Evolutionary conservation across 176 grass and related monocot genomes (phyloP), one percentile per base, ranked within the genome.

Genomic region (Hordeum marinum): DNA sequence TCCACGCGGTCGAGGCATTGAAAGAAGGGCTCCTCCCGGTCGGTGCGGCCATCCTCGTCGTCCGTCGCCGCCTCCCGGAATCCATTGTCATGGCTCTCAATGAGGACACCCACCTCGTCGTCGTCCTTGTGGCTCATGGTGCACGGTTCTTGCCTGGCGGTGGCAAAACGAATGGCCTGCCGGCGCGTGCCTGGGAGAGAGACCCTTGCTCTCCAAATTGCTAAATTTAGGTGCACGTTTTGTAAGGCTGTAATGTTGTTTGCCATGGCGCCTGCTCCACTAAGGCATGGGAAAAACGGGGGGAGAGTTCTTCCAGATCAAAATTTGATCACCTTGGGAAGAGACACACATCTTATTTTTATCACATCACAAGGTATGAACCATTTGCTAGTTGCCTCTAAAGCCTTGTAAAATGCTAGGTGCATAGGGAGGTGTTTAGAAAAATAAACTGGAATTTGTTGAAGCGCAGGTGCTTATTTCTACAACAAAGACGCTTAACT

Each of bases 1-100:
- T 91, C 87, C 6, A 90, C 80, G 9, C 78, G 27, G 58, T 98
- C 95, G 7, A 90, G 40, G 36, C 88, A 89, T 76, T 90, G 90
- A 4, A 86, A 91, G 89, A 97, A 97, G 9, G 78, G 14, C 58
- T 80, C 70, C 58, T 80, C 70, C 5, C 15, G 76, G 3, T 46
- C 77, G 10, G 32, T 36, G 21, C 23, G 9, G 13, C 18, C 75
- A 6, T 73, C 58, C 24, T 67, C 57, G 7, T 69, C 55, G 24
- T 60, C 82, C 82, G 0, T 50, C 79, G 26, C 32, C 40, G 40
- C 40, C 31, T 6, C 17, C 50, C 9, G 58, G 11, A 57, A 18
- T 62, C 52, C 13, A 59, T 82, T 74, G 13, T 60, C 66, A 24
- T 61, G 77, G 69, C 35, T 80, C 6, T n/a, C 77, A 40, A 7